Base-by-base conservation (phyloP, 2,329 filamentous ascomycete genomes). In the Penicillium frequentans region DNA sequence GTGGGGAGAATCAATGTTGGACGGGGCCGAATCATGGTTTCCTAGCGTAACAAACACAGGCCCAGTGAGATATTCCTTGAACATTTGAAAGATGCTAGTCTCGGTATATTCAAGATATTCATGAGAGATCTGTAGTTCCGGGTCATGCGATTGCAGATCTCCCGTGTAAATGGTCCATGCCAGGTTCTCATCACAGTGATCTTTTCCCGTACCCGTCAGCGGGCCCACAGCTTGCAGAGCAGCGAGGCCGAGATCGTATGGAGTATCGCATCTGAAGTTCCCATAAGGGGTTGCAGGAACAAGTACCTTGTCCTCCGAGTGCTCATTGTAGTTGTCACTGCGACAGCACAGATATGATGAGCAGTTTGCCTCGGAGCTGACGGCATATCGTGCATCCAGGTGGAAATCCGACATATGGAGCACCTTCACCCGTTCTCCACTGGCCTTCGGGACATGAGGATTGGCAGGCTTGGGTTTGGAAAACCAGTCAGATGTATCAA, bases 111-210 rank as follows among this genome's bases (percentile, higher is more conserved):
- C 78, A 11, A 80, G 74, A 56, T 84, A 85, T 1, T 74, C 77
- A 33, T 75, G 75, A 13, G 82, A 84, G 16, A 82, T 74, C 66
- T 85, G 73, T 43, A 75, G 75, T 56, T 82, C 76, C 0, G 78
- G 67, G 49, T 85, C 84, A 65, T 86, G 84, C 5, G 82, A 80
- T 1, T 83, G 79, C 16, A 85, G 70, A 63, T 85, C 83, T 7
- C 83, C 83, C 1, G 83, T 85, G 63, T 85, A 86, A 21, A 85
- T 69, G 0, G 80, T 79, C 75, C 81, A 84, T 0, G 78, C 83
- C 10, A 84, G 73, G 6, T 79, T 76, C 5, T 77, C 65, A 3
- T 75, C 60, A 24, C 68, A 66, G n/a, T 76, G 65, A 7, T 75
- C 64, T 35, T 71, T 69, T 3, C 77, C 79, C 9, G 83, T 85